Conservation (phyloP, 164 flowering plant genomes). For the Malania oleifera region DNA sequence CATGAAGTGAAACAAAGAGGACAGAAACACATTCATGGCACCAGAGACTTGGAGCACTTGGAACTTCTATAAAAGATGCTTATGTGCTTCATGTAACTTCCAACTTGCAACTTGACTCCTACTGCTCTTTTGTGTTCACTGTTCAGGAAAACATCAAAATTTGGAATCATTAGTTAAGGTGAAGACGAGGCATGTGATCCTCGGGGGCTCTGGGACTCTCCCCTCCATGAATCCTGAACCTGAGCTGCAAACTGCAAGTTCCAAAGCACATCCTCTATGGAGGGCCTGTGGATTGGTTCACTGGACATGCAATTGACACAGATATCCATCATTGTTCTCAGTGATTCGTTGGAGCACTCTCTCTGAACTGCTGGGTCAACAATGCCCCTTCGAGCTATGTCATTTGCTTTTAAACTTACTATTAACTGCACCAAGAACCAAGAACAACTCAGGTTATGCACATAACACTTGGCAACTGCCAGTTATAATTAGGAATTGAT, state of each 20-base stretch:
- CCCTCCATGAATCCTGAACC: constrained; percentile 31
- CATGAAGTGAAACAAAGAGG: no score
- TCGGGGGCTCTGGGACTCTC: constrained; percentile 16
- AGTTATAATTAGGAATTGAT: not conserved
- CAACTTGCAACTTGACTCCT: no score
- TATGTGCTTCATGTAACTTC: no score
- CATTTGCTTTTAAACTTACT: constrained; percentile 29
- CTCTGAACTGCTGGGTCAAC: constrained; percentile 37
- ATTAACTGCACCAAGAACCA: constrained; percentile 23
- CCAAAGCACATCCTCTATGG: constrained; percentile 49
- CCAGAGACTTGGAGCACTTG: no score
- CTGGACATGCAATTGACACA: constrained; percentile 31
- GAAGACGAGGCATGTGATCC: not conserved
- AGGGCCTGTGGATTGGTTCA: constrained; percentile 31
- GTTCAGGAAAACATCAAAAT: no score
- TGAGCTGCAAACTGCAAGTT: constrained; percentile 51
- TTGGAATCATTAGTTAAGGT: no score
- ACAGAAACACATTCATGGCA: no score
- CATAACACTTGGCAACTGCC: no score
- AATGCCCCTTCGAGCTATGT: constrained; percentile 25
- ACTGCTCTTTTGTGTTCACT: no score
- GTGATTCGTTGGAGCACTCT: constrained; percentile 37
- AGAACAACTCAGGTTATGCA: not conserved
- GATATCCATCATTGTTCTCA: constrained; percentile 39
- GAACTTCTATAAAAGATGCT: no score